Percentiles rank a stretch among this genome's conserved stretches.
These are phyloP conservation scores for Zancudomyces culisetae DNA, from an alignment of 371 early-diverging fungal genomes.

Conservation along the genomic window DNA sequence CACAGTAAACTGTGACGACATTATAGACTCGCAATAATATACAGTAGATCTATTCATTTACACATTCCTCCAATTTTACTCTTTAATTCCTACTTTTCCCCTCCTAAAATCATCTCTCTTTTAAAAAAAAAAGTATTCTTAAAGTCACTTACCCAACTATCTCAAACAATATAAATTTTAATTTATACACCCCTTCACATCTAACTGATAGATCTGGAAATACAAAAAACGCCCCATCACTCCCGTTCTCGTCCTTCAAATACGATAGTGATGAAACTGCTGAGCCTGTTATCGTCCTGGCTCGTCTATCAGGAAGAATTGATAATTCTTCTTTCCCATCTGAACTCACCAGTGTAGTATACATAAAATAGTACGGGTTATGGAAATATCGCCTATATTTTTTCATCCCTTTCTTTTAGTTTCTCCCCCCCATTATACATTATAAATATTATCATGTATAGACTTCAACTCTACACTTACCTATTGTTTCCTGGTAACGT, in stretches of 20 bases:
- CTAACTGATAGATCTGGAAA: constrained; percentile 87
- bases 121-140: too few species aligned
- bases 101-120: too few species aligned
- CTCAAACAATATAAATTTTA: constrained; percentile 80
- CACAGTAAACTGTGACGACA: constrained; percentile 59
- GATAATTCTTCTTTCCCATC: constrained; percentile 23
- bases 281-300: constrained; percentile 41
- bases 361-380: constrained; percentile 29
- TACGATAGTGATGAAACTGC: constrained; percentile 79
- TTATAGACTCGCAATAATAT: constrained; percentile 55
- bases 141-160: constrained; percentile 54
- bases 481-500: constrained; percentile 12
- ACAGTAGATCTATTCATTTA: constrained; percentile 35
- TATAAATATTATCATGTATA: not conserved
- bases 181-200: constrained; percentile 70
- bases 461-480: not conserved
- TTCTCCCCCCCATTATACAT: constrained; percentile 6
- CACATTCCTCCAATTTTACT: not conserved
- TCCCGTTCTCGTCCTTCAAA: constrained; percentile 61
- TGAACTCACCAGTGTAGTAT: constrained; percentile 25
- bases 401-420: constrained; percentile 6
- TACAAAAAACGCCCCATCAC: constrained; percentile 89
- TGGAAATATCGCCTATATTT: constrained; percentile 18
- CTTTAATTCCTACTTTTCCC: too few species aligned
- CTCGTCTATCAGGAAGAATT: constrained; percentile 22